Percentiles rank a stretch among this genome's conserved stretches.
Conservation (phyloP, 2,329 filamentous ascomycete species). For the Paramyrothecium roridum region DNA sequence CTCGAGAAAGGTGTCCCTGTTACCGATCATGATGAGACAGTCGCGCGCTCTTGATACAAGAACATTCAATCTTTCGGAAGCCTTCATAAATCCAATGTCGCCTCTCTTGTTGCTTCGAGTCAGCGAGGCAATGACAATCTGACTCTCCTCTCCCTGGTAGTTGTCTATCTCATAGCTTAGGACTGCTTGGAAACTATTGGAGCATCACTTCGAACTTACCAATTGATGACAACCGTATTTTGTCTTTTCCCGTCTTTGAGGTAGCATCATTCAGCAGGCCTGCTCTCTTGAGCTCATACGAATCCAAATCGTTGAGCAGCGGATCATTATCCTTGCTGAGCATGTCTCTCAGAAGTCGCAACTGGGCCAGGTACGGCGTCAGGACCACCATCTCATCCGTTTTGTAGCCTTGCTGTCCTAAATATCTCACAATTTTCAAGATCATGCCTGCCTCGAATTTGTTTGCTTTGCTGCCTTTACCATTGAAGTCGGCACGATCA, state of each 20-base stretch:
- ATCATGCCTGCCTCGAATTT: conserved; percentile 64
- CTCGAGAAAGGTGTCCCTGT: conserved; percentile 62
- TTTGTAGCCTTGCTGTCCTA: conserved; percentile 69
- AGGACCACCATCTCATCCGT: conserved; percentile 64
- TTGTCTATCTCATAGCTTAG: conserved; percentile 51
- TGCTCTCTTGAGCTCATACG: conserved; percentile 53
- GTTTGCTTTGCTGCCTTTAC: conserved; percentile 56
- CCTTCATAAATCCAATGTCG: conserved; percentile 69
- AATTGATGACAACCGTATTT: conserved; percentile 64
- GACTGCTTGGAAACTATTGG: not conserved
- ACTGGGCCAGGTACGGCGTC: conserved; percentile 70
- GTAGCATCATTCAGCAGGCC: conserved; percentile 56
- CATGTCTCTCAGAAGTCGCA: conserved; percentile 53
- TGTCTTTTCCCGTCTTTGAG: conserved; percentile 46
- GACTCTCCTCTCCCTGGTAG: conserved; percentile 74
- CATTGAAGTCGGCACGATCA: conserved; percentile 47
- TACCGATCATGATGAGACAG: conserved; percentile 65
- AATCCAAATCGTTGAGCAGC: conserved; percentile 66
- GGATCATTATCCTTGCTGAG: conserved; percentile 59
- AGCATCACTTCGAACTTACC: conserved; percentile 40
- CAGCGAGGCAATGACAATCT: conserved; percentile 67
- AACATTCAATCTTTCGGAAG: conserved; percentile 67
- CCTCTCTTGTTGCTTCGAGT: conserved; percentile 61
- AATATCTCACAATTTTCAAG: conserved; percentile 60
- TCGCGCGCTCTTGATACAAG: conserved; percentile 65